Base-by-base conservation (phyloP, 1,284 basidiomycete species). In the Singerocomus inundabilis region DNA sequence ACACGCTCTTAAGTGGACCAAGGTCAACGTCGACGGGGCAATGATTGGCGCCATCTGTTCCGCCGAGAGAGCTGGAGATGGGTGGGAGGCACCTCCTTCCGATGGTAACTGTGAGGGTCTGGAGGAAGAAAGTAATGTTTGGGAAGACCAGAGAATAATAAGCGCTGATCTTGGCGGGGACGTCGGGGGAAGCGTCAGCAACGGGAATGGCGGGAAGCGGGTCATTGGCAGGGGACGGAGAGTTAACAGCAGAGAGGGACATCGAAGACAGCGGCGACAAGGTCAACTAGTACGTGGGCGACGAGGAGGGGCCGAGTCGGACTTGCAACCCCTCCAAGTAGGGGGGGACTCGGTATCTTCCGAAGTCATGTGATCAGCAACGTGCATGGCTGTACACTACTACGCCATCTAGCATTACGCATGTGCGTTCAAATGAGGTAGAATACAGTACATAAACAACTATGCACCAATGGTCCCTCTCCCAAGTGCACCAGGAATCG, bases 1-100 rank as follows among this genome's bases (percentile, higher is more conserved):
- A 98, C 48, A 99, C 95, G 53, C 92, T 95, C 81, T 98, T 98
- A 54, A 98, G 81, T 1, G 93, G 88, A 5, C 97, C 97, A 6
- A 99, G 82, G 73, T 99, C 97, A 39, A 99, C 93, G 64, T 99
- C 97, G 39, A 94, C 90, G 48, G 81, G 72, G 4, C 69, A 69
- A 12, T 53, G 58, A 11, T 37, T 32, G 15, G 49, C 12, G 5
- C 26, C 26, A 50, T 79, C 73, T 52, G 62, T 69, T 69, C 59
- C 79, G 63, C 72, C 89, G 64, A 58, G 81, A 70, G 72, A 85
- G 71, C 63, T 80, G 74, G 57, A 72, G 70, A 72, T 87, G 59
- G 68, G 86, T 51, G 77, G 67, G 41, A 73, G 72, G 56, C 84
- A 85, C 60, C 87, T 75, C 34, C 89, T 77, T 29, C 89, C 90